phyloP scores from a whole-genome alignment of 331 rosid species.

The Stylosanthes scabra region DNA sequence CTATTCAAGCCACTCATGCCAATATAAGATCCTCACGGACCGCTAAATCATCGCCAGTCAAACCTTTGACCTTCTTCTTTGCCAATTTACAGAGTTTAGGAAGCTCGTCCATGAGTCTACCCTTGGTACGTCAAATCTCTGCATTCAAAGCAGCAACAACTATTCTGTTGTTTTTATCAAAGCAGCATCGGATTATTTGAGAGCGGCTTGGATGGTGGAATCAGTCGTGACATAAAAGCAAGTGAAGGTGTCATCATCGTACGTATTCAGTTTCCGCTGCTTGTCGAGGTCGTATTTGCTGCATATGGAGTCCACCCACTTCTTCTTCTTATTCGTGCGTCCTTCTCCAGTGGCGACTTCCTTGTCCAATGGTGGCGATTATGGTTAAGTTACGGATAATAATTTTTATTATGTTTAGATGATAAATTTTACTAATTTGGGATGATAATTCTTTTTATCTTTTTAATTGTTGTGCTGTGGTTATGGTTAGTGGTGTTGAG shows the following conservation, averaged over 20 bases:
- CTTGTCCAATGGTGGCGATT: no score
- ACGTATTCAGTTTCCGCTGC: slow-evolving; percentile 66
- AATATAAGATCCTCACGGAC: slow-evolving; percentile 62
- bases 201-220: slow-evolving; percentile 52
- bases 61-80: slow-evolving; percentile 79
- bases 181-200: slow-evolving; percentile 66
- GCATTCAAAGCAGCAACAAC: slow-evolving; percentile 69
- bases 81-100: slow-evolving; percentile 68
- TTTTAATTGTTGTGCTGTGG: no score
- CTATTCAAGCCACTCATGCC: no score
- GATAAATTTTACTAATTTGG: no score
- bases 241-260: slow-evolving; percentile 68
- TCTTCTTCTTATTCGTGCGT: slow-evolving; percentile 50
- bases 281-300: slow-evolving; percentile 73
- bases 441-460: no score
- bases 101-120: slow-evolving; percentile 72
- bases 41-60: slow-evolving; percentile 67
- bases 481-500: no score
- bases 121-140: slow-evolving; percentile 72
- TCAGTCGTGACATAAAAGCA: slow-evolving; percentile 54
- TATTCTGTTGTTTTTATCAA: slow-evolving; percentile 63
- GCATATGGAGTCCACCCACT: slow-evolving; percentile 71
- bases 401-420: no score
- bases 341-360: no score
- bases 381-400: no score